phyloP scores from a whole-genome alignment of 352 stramenopile genomes.

The Phytophthora citricola region DNA sequence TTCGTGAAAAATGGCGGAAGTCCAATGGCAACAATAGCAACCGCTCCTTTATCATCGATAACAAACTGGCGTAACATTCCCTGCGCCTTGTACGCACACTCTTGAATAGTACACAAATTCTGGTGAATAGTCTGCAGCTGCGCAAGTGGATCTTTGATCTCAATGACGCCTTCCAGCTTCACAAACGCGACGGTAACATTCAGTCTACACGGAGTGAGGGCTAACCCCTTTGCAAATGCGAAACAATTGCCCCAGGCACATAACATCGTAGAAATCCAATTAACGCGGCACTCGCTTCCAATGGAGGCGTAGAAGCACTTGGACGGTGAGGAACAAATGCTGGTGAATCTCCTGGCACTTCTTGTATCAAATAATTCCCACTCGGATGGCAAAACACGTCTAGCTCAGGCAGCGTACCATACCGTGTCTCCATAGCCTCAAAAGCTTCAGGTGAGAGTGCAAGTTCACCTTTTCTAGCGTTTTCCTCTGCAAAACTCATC shows the following conservation, averaged over 20 bases:
- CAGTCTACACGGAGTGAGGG: slow-evolving; percentile 68
- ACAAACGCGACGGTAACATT: slow-evolving; percentile 81
- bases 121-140: slow-evolving; percentile 70
- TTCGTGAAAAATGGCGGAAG: slow-evolving; percentile 83
- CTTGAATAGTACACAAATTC: slow-evolving; percentile 71
- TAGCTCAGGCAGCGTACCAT: slow-evolving; percentile 26
- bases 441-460: slow-evolving; percentile 71
- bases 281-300: slow-evolving; percentile 43
- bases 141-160: slow-evolving; percentile 42
- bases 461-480: slow-evolving; percentile 75
- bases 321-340: background rate
- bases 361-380: slow-evolving; percentile 60
- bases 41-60: slow-evolving; percentile 87
- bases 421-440: slow-evolving; percentile 35
- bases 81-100: slow-evolving; percentile 82
- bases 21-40: slow-evolving; percentile 82
- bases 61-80: slow-evolving; percentile 86
- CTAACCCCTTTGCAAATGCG: slow-evolving; percentile 64
- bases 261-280: slow-evolving; percentile 72
- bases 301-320: background rate
- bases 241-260: slow-evolving; percentile 74
- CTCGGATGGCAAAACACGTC: slow-evolving; percentile 35
- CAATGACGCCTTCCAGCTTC: slow-evolving; percentile 63
- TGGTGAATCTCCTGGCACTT: slow-evolving; percentile 10
- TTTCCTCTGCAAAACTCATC: slow-evolving; percentile 76